Conservation (phyloP, 2,329 filamentous ascomycete genomes). For the Grosmannia clavigera region DNA sequence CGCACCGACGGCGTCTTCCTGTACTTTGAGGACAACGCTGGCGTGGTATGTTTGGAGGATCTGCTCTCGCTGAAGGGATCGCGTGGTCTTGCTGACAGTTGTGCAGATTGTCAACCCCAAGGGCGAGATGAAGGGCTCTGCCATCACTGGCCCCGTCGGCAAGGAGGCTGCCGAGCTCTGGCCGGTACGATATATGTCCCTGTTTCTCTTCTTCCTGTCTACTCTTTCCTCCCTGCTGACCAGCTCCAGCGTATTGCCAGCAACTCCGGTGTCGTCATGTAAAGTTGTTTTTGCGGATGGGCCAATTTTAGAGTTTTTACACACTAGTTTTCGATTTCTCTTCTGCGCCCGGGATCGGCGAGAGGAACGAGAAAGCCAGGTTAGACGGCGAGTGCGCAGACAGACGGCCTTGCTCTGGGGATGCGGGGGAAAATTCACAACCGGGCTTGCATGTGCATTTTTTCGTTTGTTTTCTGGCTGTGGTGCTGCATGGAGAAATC, state of each 20-base stretch:
- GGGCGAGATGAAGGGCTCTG: slow-evolving; percentile 99
- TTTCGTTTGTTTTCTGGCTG: not conserved
- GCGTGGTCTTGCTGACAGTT: not conserved
- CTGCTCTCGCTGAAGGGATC: not conserved
- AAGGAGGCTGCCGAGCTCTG: slow-evolving; percentile 99
- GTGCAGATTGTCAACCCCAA: slow-evolving; percentile 96
- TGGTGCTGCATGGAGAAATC: not conserved
- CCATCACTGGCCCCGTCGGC: slow-evolving; percentile 96
- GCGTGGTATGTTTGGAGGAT: slow-evolving; percentile 52
- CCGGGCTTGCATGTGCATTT: not conserved
- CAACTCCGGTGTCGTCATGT: slow-evolving; percentile 99
- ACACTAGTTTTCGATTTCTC: not conserved
- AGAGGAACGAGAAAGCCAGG: slow-evolving; percentile 1
- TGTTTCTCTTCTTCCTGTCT: not conserved
- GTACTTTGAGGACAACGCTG: slow-evolving; percentile 99
- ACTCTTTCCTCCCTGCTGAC: slow-evolving; percentile 18
- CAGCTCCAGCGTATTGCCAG: slow-evolving; percentile 78
- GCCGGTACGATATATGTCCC: slow-evolving; percentile 50
- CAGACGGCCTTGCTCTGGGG: not conserved
- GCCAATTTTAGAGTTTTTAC: not conserved
- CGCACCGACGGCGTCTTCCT: slow-evolving; percentile 96
- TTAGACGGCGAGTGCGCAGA: not conserved
- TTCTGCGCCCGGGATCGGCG: not conserved
- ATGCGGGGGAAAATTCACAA: not conserved
- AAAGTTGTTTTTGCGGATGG: slow-evolving; percentile 31